Evolutionary conservation across 1,284 basidiomycete genomes (phyloP).

Genomic region (Ustilago trichophora): DNA sequence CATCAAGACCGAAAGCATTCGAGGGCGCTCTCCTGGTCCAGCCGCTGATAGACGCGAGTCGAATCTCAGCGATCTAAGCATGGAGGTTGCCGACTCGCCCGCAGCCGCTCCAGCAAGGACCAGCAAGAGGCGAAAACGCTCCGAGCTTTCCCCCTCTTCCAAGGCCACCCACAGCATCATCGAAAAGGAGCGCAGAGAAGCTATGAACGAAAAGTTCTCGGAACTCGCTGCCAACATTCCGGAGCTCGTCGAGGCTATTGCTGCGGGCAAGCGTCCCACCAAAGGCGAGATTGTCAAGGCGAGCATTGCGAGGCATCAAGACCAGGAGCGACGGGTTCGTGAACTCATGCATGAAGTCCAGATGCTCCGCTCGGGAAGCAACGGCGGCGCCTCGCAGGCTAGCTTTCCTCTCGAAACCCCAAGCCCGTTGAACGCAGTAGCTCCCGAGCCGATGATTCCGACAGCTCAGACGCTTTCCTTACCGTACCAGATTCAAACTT

Average conservation of each 20-base stretch:
- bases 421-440: not conserved
- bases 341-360: slow-evolving; percentile 35
- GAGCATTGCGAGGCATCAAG: slow-evolving; percentile 37
- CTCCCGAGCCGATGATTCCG: slow-evolving; percentile 13
- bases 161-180: slow-evolving; percentile 48
- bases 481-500: slow-evolving; percentile 35
- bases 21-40: slow-evolving; percentile 40
- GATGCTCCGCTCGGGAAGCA: too few species aligned
- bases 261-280: slow-evolving; percentile 35
- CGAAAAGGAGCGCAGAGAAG: slow-evolving; percentile 46
- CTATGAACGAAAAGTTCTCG: slow-evolving; percentile 48
- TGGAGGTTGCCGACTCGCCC: slow-evolving; percentile 8
- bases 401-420: slow-evolving; percentile 25
- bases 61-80: slow-evolving; percentile 11
- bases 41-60: slow-evolving; percentile 32
- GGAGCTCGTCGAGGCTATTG: slow-evolving; percentile 37
- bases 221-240: slow-evolving; percentile 46
- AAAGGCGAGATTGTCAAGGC: slow-evolving; percentile 54
- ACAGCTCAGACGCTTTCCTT: slow-evolving; percentile 10
- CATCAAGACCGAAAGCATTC: slow-evolving; percentile 20
- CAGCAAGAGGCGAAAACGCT: slow-evolving; percentile 40
- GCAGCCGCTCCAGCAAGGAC: slow-evolving; percentile 19
- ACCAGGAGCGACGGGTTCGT: slow-evolving; percentile 36
- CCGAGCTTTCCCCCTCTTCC: slow-evolving; percentile 44
- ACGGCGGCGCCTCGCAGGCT: too few species aligned